These are phyloP conservation scores for Kwoniella botswanensis DNA, from an alignment of 768 basidiomycete species.

Conservation along the genomic window DNA sequence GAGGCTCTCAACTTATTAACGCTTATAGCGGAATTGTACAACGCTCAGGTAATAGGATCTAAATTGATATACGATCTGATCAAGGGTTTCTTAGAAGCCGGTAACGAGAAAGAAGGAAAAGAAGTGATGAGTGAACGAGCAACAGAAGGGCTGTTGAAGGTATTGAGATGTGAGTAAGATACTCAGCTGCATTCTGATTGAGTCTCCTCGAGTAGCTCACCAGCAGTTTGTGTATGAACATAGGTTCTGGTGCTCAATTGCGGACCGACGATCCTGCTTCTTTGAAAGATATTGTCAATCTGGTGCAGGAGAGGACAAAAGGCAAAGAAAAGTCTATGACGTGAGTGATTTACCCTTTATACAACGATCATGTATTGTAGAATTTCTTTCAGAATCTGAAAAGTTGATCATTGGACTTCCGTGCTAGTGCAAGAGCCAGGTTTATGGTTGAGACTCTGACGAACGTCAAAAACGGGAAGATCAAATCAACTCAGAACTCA, in stretches of 20 bases:
- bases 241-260: conserved; percentile 90
- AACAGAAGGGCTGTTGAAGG: conserved; percentile 84
- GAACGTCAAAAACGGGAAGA: conserved; percentile 90
- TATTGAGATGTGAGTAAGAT: conserved; percentile 63
- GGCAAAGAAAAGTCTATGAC: conserved; percentile 60
- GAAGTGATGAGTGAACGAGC: conserved; percentile 70
- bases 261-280: conserved; percentile 89
- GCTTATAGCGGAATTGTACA: conserved; percentile 89
- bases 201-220: neutral
- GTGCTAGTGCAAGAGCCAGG: conserved; percentile 76
- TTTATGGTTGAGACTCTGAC: conserved; percentile 95
- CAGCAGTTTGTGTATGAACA: neutral
- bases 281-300: conserved; percentile 84
- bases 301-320: conserved; percentile 75
- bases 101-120: conserved; percentile 36
- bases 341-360: conserved; percentile 38
- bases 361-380: conserved; percentile 63
- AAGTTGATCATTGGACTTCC: too few species aligned
- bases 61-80: conserved; percentile 89
- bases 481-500: conserved; percentile 63
- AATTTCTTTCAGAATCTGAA: too few species aligned
- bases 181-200: neutral
- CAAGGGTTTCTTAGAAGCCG: conserved; percentile 69
- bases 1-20: conserved; percentile 86
- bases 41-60: conserved; percentile 90